Percentiles rank a stretch among this genome's conserved stretches.
These are phyloP conservation scores for Gracilaria caudata DNA, from an alignment of 23 red algal species.

Conservation along the genomic window DNA sequence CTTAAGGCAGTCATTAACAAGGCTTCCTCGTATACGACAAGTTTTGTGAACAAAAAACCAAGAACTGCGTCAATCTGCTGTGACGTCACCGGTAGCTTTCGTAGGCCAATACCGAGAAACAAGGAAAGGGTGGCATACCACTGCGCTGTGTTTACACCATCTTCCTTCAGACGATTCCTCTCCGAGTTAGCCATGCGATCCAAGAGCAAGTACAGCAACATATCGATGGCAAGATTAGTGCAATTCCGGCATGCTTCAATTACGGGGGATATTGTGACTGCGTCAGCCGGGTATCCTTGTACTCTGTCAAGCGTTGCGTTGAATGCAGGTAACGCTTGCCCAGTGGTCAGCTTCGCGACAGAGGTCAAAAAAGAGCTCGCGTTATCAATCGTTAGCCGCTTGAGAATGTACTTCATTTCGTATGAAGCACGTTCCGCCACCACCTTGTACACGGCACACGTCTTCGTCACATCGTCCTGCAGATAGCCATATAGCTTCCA, in stretches of 20 bases:
- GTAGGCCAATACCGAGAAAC: constrained; percentile 47
- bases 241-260: constrained; percentile 47
- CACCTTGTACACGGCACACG: constrained; percentile 42
- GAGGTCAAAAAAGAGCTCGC: constrained; percentile 6
- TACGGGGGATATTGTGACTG: constrained; percentile 45
- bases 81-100: constrained; percentile 27
- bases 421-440: constrained; percentile 44
- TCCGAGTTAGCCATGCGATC: constrained; percentile 51
- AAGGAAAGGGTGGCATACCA: constrained; percentile 65
- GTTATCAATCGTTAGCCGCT: constrained; percentile 57
- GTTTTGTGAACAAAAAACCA: constrained; percentile 44
- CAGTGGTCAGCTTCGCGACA: constrained; percentile 49
- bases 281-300: constrained; percentile 60
- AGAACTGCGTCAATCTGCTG: constrained; percentile 59
- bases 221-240: constrained; percentile 38
- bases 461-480: constrained; percentile 29
- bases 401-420: constrained; percentile 55
- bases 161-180: constrained; percentile 57
- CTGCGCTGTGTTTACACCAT: constrained; percentile 59
- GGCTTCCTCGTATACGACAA: constrained; percentile 34
- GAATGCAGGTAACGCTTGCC: constrained; percentile 52
- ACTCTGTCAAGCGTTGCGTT: constrained; percentile 37
- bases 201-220: constrained; percentile 51
- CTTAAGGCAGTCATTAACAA: constrained; percentile 53
- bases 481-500: constrained; percentile 63